A percentile compares a stretch with the other conserved stretches of the same genome.
Conservation (phyloP, 345 rosid species). For the Psidium guajava region DNA sequence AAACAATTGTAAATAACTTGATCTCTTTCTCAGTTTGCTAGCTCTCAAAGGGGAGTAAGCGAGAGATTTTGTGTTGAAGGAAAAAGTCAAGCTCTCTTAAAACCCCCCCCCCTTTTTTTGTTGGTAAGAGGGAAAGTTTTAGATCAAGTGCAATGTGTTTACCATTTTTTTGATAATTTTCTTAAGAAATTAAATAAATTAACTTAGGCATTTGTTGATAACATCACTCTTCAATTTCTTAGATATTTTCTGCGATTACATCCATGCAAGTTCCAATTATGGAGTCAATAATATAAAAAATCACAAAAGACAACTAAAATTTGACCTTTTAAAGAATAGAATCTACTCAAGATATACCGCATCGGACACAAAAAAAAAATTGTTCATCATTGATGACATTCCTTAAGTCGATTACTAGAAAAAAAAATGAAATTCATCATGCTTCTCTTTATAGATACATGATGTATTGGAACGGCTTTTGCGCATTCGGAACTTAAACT, state of each 20-base stretch:
- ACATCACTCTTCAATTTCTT: neutral
- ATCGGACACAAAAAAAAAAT: neutral
- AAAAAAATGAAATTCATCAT: neutral
- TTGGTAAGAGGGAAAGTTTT: too few species aligned
- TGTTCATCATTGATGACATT: neutral
- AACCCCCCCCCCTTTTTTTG: too few species aligned
- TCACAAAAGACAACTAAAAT: neutral
- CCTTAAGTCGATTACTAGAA: neutral
- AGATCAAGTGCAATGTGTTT: too few species aligned
- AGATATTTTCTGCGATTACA: neutral
- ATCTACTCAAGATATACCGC: too few species aligned
- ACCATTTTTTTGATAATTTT: too few species aligned
- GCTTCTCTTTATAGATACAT: neutral
- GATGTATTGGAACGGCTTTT: neutral
- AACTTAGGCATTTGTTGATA: neutral
- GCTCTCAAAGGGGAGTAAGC: too few species aligned
- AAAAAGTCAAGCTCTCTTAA: too few species aligned
- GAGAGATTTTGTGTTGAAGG: too few species aligned
- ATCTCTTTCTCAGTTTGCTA: too few species aligned
- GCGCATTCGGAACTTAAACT: fast-evolving
- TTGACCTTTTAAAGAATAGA: neutral
- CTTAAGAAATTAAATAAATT: neutral
- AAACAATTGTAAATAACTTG: too few species aligned
- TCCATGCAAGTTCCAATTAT: neutral
- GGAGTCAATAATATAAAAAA: neutral